These are phyloP conservation scores for Leccinum subtestaceum DNA, from an alignment of 768 basidiomycete genomes.

Conservation along the genomic window DNA sequence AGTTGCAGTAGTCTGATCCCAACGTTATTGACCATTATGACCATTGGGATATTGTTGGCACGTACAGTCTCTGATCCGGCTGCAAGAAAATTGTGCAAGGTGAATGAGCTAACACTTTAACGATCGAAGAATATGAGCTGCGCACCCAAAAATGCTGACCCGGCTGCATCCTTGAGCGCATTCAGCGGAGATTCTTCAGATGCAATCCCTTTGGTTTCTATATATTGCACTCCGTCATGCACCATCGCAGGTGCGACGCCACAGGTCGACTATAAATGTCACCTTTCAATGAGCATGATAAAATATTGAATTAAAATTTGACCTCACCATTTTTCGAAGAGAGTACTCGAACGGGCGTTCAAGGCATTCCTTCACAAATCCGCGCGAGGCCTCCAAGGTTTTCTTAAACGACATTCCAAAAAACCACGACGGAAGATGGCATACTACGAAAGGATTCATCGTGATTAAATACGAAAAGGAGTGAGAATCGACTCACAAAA, in stretches of 20 bases:
- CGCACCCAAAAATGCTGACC: conserved; percentile 6
- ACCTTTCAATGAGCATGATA: not conserved
- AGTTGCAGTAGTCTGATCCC: not conserved
- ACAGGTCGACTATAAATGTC: not conserved
- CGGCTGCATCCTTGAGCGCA: conserved; percentile 1
- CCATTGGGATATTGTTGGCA: not conserved
- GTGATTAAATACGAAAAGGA: not conserved
- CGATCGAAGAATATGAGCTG: not conserved
- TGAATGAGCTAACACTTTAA: not conserved
- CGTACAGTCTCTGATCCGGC: conserved; percentile 9
- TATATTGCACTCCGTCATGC: not conserved
- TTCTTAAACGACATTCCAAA: conserved; percentile 4
- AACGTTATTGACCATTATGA: not conserved
- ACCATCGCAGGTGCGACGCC: not conserved
- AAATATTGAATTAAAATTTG: not conserved
- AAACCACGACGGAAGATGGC: conserved; percentile 7
- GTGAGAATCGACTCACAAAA: not conserved
- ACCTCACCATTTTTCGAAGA: not conserved
- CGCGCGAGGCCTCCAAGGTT: not conserved
- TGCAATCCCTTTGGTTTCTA: not conserved
- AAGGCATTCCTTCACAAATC: not conserved
- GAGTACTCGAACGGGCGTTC: conserved; percentile 3
- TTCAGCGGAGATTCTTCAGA: not conserved
- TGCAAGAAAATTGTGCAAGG: not conserved
- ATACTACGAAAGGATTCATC: not conserved